phyloP scores from a whole-genome alignment of 129 eudicot species.

The Solidago caesia region DNA sequence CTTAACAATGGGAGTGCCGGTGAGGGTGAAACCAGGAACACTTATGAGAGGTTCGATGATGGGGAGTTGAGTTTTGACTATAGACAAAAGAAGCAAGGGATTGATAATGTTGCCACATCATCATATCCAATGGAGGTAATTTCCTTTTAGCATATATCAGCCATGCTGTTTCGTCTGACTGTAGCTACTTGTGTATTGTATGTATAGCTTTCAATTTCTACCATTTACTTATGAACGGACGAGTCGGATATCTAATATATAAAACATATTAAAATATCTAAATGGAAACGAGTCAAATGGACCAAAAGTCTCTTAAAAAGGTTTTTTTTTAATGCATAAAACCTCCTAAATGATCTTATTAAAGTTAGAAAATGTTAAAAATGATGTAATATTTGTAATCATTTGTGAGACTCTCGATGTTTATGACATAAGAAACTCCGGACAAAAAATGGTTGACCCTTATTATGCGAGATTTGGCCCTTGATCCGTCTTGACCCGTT shows the following conservation, averaged over 20 bases:
- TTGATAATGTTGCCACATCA: constrained; percentile 44
- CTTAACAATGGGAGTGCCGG: constrained; percentile 48
- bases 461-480: no score
- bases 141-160: constrained; percentile 9
- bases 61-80: constrained; percentile 78
- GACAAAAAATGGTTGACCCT: no score
- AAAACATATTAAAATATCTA: not conserved
- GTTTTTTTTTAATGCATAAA: not conserved
- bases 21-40: constrained; percentile 40
- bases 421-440: not conserved
- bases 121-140: constrained; percentile 75
- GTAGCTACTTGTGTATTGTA: not conserved
- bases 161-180: constrained; percentile 5
- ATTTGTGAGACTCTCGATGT: not conserved
- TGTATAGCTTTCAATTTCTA: not conserved
- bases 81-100: constrained; percentile 47
- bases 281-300: not conserved
- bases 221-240: not conserved
- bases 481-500: not conserved
- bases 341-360: not conserved
- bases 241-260: not conserved
- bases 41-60: constrained; percentile 45
- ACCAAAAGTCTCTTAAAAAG: not conserved
- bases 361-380: not conserved
- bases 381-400: not conserved